phyloP scores from a whole-genome alignment of 805 yeast species.

The Sporopachydermia lactativora region DNA sequence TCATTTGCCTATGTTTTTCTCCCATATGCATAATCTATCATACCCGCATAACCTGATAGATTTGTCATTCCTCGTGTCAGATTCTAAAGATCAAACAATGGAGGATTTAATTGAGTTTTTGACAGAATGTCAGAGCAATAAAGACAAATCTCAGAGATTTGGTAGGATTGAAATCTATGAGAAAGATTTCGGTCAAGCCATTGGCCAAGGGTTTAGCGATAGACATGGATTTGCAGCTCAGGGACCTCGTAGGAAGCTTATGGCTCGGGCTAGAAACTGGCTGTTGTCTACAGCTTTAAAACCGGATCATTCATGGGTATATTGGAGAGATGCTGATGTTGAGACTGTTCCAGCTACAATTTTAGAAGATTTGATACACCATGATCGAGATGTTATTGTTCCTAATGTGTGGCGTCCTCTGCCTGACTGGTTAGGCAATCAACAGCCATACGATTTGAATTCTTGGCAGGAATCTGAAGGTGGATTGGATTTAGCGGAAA shows the following conservation, averaged over 20 bases:
- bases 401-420: conserved; percentile 97
- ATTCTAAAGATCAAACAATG: conserved; percentile 81
- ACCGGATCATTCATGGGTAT: conserved; percentile 83
- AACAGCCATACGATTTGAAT: conserved; percentile 92
- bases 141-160: conserved; percentile 47
- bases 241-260: conserved; percentile 68
- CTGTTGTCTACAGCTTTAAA: conserved; percentile 55
- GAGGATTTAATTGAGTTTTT: conserved; percentile 45
- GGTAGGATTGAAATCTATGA: conserved; percentile 79
- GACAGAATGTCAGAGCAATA: conserved; percentile 47
- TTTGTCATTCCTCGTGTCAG: conserved; percentile 74
- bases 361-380: conserved; percentile 58
- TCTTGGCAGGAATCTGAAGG: conserved; percentile 89
- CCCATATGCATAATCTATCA: conserved; percentile 63
- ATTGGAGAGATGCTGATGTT: conserved; percentile 82
- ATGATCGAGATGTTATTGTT: conserved; percentile 56
- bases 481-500: conserved; percentile 32
- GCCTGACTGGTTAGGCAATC: conserved; percentile 79
- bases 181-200: conserved; percentile 60
- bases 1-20: conserved; percentile 81
- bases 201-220: conserved; percentile 77
- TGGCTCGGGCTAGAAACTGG: conserved; percentile 88
- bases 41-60: conserved; percentile 84
- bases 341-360: conserved; percentile 73
- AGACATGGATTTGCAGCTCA: conserved; percentile 78